Conservation (phyloP, 2,329 filamentous ascomycete genomes). For the Aaosphaeria arxii region DNA sequence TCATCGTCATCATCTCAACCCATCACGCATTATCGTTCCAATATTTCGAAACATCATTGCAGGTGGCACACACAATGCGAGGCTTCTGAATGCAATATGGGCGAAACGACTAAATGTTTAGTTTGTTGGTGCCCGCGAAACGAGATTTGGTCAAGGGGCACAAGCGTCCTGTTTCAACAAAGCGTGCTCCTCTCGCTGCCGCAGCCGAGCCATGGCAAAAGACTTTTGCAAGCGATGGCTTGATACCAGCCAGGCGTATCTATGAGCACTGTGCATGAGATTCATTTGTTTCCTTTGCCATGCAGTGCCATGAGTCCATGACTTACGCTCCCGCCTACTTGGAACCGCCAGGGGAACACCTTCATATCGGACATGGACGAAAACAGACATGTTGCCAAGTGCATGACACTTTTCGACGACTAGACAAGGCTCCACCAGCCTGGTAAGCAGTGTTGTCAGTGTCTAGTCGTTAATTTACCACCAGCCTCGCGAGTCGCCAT, state of each 20-base stretch:
- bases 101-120: slow-evolving; percentile 19
- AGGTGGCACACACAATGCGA: slow-evolving; percentile 10
- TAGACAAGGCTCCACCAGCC: not conserved
- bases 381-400: slow-evolving; percentile 1
- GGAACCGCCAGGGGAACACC: slow-evolving; percentile 2
- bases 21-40: not conserved
- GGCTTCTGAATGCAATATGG: slow-evolving; percentile 9
- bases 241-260: not conserved
- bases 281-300: slow-evolving; percentile 1
- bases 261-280: not conserved
- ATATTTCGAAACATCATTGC: slow-evolving; percentile 7
- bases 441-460: not conserved
- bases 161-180: slow-evolving; percentile 18
- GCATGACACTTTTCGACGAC: not conserved
- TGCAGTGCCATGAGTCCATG: not conserved
- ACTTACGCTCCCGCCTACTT: not conserved
- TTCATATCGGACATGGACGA: slow-evolving; percentile 3
- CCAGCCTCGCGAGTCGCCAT: too few species aligned
- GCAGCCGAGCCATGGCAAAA: not conserved
- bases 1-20: not conserved
- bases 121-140: slow-evolving; percentile 3
- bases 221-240: not conserved
- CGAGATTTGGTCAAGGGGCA: slow-evolving; percentile 11
- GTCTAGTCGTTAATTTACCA: not conserved
- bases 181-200: not conserved